Evolutionary conservation across 495 filamentous ascomycete species (phyloP), one percentile per base, ranked within the genome.

Genomic region (Aspergillus sparsus): DNA sequence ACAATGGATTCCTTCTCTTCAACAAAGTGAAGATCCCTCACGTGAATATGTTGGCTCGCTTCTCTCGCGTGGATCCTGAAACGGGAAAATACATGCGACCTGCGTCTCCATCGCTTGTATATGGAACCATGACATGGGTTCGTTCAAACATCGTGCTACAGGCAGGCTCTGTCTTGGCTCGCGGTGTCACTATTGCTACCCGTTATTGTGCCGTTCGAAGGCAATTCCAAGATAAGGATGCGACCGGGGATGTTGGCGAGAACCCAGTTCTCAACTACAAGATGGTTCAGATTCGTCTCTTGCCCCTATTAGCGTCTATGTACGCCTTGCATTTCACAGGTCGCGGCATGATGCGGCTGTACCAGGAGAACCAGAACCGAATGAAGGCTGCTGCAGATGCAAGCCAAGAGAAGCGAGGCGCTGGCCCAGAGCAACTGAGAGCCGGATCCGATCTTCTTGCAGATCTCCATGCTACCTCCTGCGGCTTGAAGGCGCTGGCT

Each of bases 241-340:
- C 82, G 2, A 74, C 77, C 34, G 69, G 66, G 55, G 71, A 79
- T 49, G 75, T 76, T 6, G 83, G 81, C 34, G 89, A 92, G 69
- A 88, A 80, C 61, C 86, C 85, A 63, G 87, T 91, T 0, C 75
- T 92, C 37, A 85, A 88, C 68, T 92, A 91, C 70, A 88, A 86
- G 55, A 89, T 87, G 79, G 88, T 90, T n/a, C 87, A 90, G 67
- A 79, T 87, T 57, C 81, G 89, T 13, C 70, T 91, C 5, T 74
- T 90, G 34, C 87, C 89, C 4, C 74, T 91, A 1, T 71, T 91
- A 9, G 89, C 89, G 3, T 80, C 85, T n/a, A 87, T 88, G 57
- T 92, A 88, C 64, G 89, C 88, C 3, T 74, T 87, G 36, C 89
- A 90, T 64, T 89, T 90, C 64, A 88, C 89, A 15, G 88, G 87